Conservation (phyloP, 2,329 filamentous ascomycete genomes). For the Colletotrichum salicis region DNA sequence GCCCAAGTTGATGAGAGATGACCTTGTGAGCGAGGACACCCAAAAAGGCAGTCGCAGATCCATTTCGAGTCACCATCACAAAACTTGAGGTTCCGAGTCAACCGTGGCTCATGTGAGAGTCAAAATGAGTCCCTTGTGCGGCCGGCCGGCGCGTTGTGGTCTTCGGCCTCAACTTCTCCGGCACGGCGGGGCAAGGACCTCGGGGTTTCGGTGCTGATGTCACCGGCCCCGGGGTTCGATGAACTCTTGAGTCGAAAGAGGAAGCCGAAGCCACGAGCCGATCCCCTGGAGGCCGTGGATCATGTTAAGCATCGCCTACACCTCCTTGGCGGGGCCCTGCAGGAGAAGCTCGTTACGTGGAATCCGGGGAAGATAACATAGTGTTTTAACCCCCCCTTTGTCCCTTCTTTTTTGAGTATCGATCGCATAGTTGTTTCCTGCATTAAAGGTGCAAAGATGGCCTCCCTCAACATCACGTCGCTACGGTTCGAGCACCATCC, state of each 20-base stretch:
- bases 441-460: neutral
- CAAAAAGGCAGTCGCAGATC: no score
- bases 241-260: neutral
- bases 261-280: slow-evolving; percentile 16
- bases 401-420: neutral
- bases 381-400: neutral
- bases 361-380: neutral
- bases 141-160: neutral
- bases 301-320: neutral
- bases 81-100: no score
- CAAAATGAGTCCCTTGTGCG: no score
- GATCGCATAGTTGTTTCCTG: no score
- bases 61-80: no score
- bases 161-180: slow-evolving; percentile 22
- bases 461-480: slow-evolving; percentile 4
- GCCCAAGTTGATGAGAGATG: no score
- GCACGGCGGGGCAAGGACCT: neutral
- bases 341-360: neutral
- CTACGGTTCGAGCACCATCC: slow-evolving; percentile 37
- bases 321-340: neutral
- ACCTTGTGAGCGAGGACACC: no score
- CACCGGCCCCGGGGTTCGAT: slow-evolving; percentile 22
- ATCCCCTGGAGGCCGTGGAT: neutral
- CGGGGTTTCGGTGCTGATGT: slow-evolving; percentile 30
- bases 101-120: no score